Evolutionary conservation across 768 basidiomycete species (phyloP), one percentile per base, ranked within the genome.

Genomic region (Boletales sp.): DNA sequence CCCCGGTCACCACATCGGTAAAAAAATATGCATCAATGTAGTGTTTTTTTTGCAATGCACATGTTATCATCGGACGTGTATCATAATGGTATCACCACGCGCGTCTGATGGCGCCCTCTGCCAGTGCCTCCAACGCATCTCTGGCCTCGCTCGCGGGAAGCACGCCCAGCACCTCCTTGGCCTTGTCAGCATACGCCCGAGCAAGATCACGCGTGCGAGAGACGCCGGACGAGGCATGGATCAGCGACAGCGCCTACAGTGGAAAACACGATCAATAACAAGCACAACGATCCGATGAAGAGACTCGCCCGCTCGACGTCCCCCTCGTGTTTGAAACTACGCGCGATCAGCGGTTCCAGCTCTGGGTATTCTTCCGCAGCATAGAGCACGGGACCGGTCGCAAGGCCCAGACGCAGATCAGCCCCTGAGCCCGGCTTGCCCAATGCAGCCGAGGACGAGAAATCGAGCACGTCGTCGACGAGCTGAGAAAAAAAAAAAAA

Each of bases 401-500:
- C 90, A 27, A 93, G 76, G 0, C 91, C 90, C 0, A 93, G 72
- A 47, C 84, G 81, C 14, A 93, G 75, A 65, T 94, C 92, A 2
- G 91, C 87, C 15, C 89, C 90, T 15, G 63, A 48, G 0, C 86
- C 84, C 0, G 97, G 97, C 72, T 98, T 98, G 32, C 95, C 95
- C 12, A 98, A 80, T 0, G 86, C 67, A 0, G 72, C 72, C 11
- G 85, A 86, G 1, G 87, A 82, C 43, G 94, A 88, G 63, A 92
- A 98, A 71, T 98, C 97, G 4, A 99, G 74, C 32, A 94, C 80
- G 63, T 99, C 97, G 65, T 99, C 97, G 42, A 98, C 87, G 10
- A 99, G 86, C 93, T 95, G 60, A 2, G 21, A 21, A 21, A 21
- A 21, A 21, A 21, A 21, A 21, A 21, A 15, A 27, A 47, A 41